Conservation (phyloP, 208 protist species). For the Endotrypanum monterogeii region DNA sequence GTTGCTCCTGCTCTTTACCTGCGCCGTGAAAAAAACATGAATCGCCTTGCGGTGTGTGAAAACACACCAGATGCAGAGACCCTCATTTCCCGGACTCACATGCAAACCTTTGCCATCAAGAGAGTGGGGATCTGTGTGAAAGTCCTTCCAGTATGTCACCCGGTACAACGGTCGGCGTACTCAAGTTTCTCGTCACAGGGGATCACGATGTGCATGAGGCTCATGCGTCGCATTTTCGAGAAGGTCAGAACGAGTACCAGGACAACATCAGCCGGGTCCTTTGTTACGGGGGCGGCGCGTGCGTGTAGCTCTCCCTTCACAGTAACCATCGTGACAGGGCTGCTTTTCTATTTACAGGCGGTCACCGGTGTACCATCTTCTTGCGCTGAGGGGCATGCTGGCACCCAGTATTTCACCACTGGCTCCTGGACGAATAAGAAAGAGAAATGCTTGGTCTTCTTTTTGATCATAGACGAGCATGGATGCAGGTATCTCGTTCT, state of each 20-base stretch:
- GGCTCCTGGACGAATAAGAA: conserved; percentile 35
- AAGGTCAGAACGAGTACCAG: conserved; percentile 43
- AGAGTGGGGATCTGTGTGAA: conserved; percentile 41
- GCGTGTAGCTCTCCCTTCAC: conserved; percentile 60
- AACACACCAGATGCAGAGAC: conserved; percentile 30
- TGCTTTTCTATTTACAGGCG: conserved; percentile 58
- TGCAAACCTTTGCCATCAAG: conserved; percentile 30
- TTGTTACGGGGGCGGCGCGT: conserved; percentile 59
- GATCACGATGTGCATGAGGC: conserved; percentile 56
- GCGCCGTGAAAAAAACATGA: conserved; percentile 46
- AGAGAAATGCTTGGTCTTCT: conserved; percentile 45
- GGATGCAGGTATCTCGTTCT: conserved; percentile 21
- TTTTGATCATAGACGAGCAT: conserved; percentile 29
- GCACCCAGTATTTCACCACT: conserved; percentile 47
- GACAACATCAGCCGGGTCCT: conserved; percentile 50
- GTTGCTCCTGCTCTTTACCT: conserved; percentile 51
- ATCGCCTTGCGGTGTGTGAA: conserved; percentile 47
- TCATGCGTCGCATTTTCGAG: conserved; percentile 41
- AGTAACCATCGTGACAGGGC: conserved; percentile 55
- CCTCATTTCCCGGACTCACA: conserved; percentile 46
- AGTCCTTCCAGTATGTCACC: conserved; percentile 36
- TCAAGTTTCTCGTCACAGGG: conserved; percentile 56
- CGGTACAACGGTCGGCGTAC: conserved; percentile 32
- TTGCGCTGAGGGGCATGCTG: conserved; percentile 63
- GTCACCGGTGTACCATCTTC: conserved; percentile 55